Base-by-base conservation (phyloP, 2,329 filamentous ascomycete genomes). In the Penicillium sp. region DNA sequence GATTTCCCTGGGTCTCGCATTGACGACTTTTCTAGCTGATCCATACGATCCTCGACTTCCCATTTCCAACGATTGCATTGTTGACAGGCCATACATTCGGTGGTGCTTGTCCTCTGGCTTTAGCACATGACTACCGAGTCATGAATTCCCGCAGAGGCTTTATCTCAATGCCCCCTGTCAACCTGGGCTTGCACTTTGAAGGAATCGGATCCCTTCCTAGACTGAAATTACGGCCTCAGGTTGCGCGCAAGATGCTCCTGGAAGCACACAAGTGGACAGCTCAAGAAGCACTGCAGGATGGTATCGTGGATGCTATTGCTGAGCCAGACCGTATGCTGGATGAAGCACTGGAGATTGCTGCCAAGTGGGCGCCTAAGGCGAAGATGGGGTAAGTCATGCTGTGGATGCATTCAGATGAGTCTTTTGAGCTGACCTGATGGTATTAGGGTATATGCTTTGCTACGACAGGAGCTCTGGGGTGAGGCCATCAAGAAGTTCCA, bases 231-330 rank as follows among this genome's bases (percentile, higher is more conserved):
- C 74, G 69, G 0, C 80, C 81, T 10, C 74, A 78, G 46, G 69
- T 84, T n/a, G 81, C 82, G 14, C 70, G 81, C 4, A 83, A 82
- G 64, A 84, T 85, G 81, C 67, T 85, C 29, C 73, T 84, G 3
- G 82, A 85, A 64, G 83, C 81, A 19, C 79, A 85, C 55, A 74
- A 70, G 39, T 85, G 81, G 81, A 85, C 82, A 0, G 81, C 80
- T 0, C 73, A 78, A 58, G 75, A 81, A 57, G 82, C 82, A 2
- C 58, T 81, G 6, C 68, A 74, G 57, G 82, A 84, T 66, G 82
- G 82, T 0, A 80, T 85, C 55, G 82, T 85, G 4, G 82, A 85
- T 69, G 77, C 74, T 46, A 67, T 84, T 58, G 80, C 78, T 3
- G 72, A 77, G 55, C 81, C 81, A 5, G 78, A 76, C 39, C 61